phyloP scores from a whole-genome alignment of 192 early-diverging fungal species.

The Coemansia sp. region DNA sequence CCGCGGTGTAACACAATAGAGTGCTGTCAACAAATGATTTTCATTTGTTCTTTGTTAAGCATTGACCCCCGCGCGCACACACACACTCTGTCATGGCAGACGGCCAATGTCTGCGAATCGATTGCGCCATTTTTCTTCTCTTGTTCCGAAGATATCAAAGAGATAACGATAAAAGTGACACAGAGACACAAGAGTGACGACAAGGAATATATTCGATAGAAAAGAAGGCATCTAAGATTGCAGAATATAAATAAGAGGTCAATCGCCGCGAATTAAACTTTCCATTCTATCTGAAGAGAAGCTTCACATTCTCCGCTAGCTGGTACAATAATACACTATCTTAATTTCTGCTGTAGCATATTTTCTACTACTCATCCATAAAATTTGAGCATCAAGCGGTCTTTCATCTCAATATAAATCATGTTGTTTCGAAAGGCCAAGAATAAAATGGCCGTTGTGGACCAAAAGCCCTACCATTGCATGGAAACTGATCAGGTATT shows the following conservation, averaged over 20 bases:
- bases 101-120: not conserved
- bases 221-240: not conserved
- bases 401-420: not conserved
- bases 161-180: not conserved
- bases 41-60: not conserved
- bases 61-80: not conserved
- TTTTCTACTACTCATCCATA: not conserved
- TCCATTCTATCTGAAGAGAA: slow-evolving; percentile 3
- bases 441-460: slow-evolving; percentile 1
- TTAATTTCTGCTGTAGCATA: slow-evolving; percentile 1
- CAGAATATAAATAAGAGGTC: slow-evolving; percentile 5
- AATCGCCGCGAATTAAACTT: slow-evolving; percentile 8
- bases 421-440: slow-evolving; percentile 29
- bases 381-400: not conserved
- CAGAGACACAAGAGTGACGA: not conserved
- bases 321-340: not conserved
- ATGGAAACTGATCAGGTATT: slow-evolving; percentile 25
- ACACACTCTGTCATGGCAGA: not conserved
- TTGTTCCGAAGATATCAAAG: not conserved
- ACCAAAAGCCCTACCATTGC: slow-evolving; percentile 47
- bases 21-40: too few species aligned
- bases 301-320: not conserved
- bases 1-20: too few species aligned
- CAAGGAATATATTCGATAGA: not conserved
- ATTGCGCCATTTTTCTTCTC: slow-evolving; percentile 9